Percentiles rank a stretch among this genome's conserved stretches.
These are phyloP conservation scores for Caloboletus firmus DNA, from an alignment of 1,284 basidiomycete species.

Conservation along the genomic window DNA sequence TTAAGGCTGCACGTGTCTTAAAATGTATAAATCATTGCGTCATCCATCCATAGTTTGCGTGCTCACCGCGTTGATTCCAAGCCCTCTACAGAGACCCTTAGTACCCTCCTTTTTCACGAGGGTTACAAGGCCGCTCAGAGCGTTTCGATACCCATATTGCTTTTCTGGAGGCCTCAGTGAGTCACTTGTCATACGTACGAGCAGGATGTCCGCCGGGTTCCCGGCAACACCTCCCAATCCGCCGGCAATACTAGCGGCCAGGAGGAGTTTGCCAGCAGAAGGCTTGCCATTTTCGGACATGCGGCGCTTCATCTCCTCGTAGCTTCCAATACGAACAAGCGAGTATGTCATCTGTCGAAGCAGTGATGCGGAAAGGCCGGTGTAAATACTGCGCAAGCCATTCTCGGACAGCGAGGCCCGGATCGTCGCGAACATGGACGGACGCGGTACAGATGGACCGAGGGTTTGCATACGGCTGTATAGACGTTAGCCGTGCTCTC, in stretches of 20 bases:
- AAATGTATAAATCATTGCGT: neutral
- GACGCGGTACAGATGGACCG: slow-evolving; percentile 44
- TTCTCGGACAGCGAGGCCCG: slow-evolving; percentile 56
- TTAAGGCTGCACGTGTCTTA: slow-evolving; percentile 74
- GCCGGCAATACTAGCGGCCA: slow-evolving; percentile 71
- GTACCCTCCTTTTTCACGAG: slow-evolving; percentile 73
- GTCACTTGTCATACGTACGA: slow-evolving; percentile 91
- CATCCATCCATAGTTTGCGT: slow-evolving; percentile 4
- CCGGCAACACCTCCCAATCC: slow-evolving; percentile 78
- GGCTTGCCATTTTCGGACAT: slow-evolving; percentile 51
- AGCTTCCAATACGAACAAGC: slow-evolving; percentile 81
- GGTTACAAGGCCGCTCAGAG: slow-evolving; percentile 63
- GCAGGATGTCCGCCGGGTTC: slow-evolving; percentile 72
- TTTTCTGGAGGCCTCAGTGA: slow-evolving; percentile 69
- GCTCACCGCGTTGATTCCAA: slow-evolving; percentile 77
- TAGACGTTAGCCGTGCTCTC: neutral
- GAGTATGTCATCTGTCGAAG: slow-evolving; percentile 93
- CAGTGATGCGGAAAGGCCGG: slow-evolving; percentile 81
- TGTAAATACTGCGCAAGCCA: slow-evolving; percentile 75
- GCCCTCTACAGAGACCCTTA: slow-evolving; percentile 68
- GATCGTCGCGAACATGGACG: slow-evolving; percentile 59
- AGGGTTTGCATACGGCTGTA: slow-evolving; percentile 78
- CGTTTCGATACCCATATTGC: slow-evolving; percentile 78
- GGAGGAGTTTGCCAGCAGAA: slow-evolving; percentile 54
- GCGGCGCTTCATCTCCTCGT: slow-evolving; percentile 72